Conservation (phyloP, 1,139 yeast genomes). For the Diutina neorugosa region DNA sequence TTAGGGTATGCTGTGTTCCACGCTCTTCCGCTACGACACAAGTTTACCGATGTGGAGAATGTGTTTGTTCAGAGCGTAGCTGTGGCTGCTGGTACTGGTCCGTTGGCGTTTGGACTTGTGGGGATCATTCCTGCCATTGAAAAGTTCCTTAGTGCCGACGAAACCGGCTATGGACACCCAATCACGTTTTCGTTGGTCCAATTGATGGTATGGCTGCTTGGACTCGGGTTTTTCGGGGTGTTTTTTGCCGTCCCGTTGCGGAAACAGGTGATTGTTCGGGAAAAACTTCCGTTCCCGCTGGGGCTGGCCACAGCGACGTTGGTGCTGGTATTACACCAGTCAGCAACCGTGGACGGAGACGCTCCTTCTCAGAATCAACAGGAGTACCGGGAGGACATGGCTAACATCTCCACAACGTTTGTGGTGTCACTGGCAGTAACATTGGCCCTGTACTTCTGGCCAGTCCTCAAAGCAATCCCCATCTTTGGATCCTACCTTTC, state of each 20-base stretch:
- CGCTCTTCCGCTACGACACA: conserved; percentile 29
- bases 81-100: conserved; percentile 96
- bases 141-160: conserved; percentile 66
- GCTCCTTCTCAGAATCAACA: conserved; percentile 5
- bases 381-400: conserved; percentile 43
- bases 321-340: conserved; percentile 74
- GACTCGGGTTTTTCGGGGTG: conserved; percentile 87
- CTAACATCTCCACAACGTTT: conserved; percentile 48
- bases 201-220: conserved; percentile 69
- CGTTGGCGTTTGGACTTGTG: conserved; percentile 85
- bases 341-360: conserved; percentile 38
- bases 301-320: conserved; percentile 94
- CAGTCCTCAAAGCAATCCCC: conserved; percentile 57
- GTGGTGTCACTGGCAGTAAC: conserved; percentile 63
- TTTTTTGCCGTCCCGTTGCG: conserved; percentile 88
- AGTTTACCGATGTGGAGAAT: conserved; percentile 83
- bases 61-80: conserved; percentile 88
- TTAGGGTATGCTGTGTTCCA: conserved; percentile 77
- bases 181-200: conserved; percentile 32
- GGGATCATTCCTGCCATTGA: conserved; percentile 97
- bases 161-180: conserved; percentile 48
- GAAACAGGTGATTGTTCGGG: conserved; percentile 72
- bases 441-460: conserved; percentile 56
- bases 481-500: conserved; percentile 64
- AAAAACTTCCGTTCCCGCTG: conserved; percentile 83